A percentile compares a stretch with the other conserved stretches of the same genome.
These are phyloP conservation scores for Candida anglica DNA, from an alignment of 805 yeast species.

Conservation along the genomic window DNA sequence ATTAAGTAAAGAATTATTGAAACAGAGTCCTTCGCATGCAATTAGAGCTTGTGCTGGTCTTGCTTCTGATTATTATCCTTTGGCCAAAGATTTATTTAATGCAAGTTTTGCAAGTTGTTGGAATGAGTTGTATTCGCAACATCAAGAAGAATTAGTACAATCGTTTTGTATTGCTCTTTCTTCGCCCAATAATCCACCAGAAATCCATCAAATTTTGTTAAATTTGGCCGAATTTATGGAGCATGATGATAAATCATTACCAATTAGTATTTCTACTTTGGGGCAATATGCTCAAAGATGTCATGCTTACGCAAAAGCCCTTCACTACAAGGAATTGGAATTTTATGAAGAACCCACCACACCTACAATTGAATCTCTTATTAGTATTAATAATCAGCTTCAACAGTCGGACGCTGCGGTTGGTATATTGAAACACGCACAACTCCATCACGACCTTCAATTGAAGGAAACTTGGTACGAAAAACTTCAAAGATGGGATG, in stretches of 20 bases:
- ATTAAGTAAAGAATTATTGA: slow-evolving; percentile 76
- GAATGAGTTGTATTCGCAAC: slow-evolving; percentile 84
- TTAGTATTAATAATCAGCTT: slow-evolving; percentile 86
- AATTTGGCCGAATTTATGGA: slow-evolving; percentile 96
- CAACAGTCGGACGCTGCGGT: slow-evolving; percentile 98
- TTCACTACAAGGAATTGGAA: slow-evolving; percentile 93
- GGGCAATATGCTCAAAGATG: slow-evolving; percentile 93
- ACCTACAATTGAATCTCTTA: slow-evolving; percentile 86
- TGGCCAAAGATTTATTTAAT: slow-evolving; percentile 88
- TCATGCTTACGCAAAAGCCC: slow-evolving; percentile 96
- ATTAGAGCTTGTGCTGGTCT: slow-evolving; percentile 87
- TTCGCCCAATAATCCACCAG: slow-evolving; percentile 92
- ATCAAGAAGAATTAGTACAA: slow-evolving; percentile 85
- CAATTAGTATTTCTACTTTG: slow-evolving; percentile 82
- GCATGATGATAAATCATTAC: slow-evolving; percentile 92
- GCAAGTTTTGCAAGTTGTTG: slow-evolving; percentile 95
- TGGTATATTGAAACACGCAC: slow-evolving; percentile 93
- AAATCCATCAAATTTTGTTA: slow-evolving; percentile 83
- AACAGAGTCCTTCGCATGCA: slow-evolving; percentile 93
- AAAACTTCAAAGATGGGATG: slow-evolving; percentile 96
- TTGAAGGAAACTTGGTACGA: slow-evolving; percentile 98
- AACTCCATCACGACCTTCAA: slow-evolving; percentile 83
- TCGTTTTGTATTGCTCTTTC: slow-evolving; percentile 83
- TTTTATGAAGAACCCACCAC: slow-evolving; percentile 91
- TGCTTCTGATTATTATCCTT: slow-evolving; percentile 81